These are phyloP conservation scores for Trichoderma semiorbis DNA, from an alignment of 2,329 filamentous ascomycete genomes.

Conservation along the genomic window DNA sequence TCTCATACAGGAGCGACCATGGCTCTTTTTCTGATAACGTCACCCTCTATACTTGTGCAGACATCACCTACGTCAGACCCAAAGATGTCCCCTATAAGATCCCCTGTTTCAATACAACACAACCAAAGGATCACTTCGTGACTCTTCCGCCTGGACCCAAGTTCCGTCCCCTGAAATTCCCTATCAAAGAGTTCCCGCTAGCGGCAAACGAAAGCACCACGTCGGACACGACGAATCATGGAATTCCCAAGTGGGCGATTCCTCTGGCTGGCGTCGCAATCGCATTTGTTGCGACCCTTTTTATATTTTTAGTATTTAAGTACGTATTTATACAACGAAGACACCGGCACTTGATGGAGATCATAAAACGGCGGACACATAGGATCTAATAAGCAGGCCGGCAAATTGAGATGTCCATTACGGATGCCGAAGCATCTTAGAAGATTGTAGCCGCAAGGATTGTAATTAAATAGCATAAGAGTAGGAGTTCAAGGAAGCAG, in stretches of 20 bases:
- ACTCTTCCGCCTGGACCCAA: neutral
- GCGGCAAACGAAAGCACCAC: neutral
- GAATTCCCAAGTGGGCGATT: neutral
- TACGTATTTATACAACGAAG: neutral
- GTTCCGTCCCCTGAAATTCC: neutral
- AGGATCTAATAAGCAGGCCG: too few species aligned
- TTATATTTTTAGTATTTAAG: neutral
- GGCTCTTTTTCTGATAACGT: slow-evolving; percentile 38
- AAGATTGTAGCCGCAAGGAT: neutral
- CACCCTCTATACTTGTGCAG: slow-evolving; percentile 49
- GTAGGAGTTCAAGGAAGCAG: neutral
- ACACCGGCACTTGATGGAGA: neutral
- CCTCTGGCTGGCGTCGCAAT: neutral
- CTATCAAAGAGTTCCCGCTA: too few species aligned
- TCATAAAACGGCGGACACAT: neutral
- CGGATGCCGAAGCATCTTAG: neutral
- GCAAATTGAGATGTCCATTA: neutral
- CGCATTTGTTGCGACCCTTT: neutral
- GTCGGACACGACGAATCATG: neutral
- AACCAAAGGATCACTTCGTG: neutral
- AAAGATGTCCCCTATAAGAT: neutral
- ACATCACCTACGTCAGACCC: slow-evolving; percentile 37
- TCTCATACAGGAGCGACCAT: slow-evolving; percentile 46
- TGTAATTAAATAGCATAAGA: neutral
- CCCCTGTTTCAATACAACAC: neutral